Conservation (phyloP, 2,329 filamentous ascomycete species). For the Teratosphaeria gauchensis region DNA sequence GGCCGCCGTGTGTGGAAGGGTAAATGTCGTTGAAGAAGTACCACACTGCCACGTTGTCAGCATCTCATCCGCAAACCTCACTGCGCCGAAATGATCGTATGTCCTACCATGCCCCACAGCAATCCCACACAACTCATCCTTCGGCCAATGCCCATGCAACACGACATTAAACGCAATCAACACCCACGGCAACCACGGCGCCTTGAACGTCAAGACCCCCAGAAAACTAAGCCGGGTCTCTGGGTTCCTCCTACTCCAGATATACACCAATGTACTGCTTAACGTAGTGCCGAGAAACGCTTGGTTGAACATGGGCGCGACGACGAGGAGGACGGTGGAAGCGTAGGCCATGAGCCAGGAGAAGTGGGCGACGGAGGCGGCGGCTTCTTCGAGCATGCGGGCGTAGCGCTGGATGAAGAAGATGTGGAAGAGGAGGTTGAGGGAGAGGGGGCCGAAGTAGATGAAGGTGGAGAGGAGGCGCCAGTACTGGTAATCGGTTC, state of each 20-base stretch:
- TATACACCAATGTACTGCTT: conserved; percentile 89
- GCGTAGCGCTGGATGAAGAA: conserved; percentile 98
- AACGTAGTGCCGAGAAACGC: conserved; percentile 90
- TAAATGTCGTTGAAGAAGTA: conserved; percentile 98
- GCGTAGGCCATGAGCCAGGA: conserved; percentile 89
- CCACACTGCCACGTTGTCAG: conserved; percentile 51
- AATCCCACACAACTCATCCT: conserved; percentile 93
- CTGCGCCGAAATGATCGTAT: background rate
- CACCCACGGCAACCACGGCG: conserved; percentile 93
- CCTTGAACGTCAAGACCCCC: conserved; percentile 80
- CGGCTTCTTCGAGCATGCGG: conserved; percentile 86
- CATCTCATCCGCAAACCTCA: background rate
- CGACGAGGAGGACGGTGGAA: conserved; percentile 63
- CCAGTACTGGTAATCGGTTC: conserved; percentile 62
- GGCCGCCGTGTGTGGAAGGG: conserved; percentile 76
- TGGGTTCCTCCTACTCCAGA: conserved; percentile 92
- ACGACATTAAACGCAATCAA: conserved; percentile 85
- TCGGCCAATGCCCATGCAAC: conserved; percentile 81
- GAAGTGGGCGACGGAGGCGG: conserved; percentile 88
- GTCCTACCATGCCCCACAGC: conserved; percentile 69
- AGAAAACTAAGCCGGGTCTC: conserved; percentile 74
- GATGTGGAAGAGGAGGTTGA: conserved; percentile 93
- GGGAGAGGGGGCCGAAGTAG: conserved; percentile 88
- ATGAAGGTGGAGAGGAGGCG: conserved; percentile 91
- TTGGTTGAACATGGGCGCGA: conserved; percentile 83